Base-by-base conservation (phyloP, 2,329 filamentous ascomycete genomes). In the Trichoderma sp. region DNA sequence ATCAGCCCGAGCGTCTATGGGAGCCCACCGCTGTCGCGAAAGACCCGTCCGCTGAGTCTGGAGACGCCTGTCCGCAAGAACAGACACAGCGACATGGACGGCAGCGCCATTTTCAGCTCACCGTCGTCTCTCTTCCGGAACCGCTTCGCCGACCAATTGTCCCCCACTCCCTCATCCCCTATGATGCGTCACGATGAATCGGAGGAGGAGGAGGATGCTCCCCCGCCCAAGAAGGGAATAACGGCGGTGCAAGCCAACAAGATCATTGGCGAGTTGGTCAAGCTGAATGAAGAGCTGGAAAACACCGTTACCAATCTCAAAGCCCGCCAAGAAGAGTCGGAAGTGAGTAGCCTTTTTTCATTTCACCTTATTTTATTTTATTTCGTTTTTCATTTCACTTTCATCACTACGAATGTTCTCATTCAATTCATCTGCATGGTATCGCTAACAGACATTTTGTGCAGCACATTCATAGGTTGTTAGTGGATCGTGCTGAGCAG, bases 381-480 rank as follows among this genome's bases (percentile, higher is more conserved):
- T 11, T 34, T 55, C 23, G 3, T 17, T 55, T 28, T 23, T 4
- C 3, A 30, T 57, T 28, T 3, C 28, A 30, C n/a, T 39, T 17
- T 39, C 36, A 13, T 39, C 6, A 30, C 32, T 32, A 11, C 30
- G 9, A 28, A 15, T 23, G n/a, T 6, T 20, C 8, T 20, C 36
- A 47, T 47, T 47, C 26, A 20, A 17, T 28, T 63, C 61, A 30
- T 30, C 58, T 53, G 12, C 47, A 66, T 66, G 28, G 47, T 57
- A 30, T 36, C 12, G 17, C 55, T 28, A n/a, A 32, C 55, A 32
- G 8, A 32, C 28, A 32, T 50, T 30, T 58, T 6, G 28, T 20
- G n/a, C 39, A 89, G 84, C 88, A 91, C 74, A 90, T 92, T 71
- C 89, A 91, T 76, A 84, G 84, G 28, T 79, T 91, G 36, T 85